A percentile compares a stretch with the other conserved stretches of the same genome.
Conservation (phyloP, 1,139 yeast genomes). For the Candida dubliniensis region DNA sequence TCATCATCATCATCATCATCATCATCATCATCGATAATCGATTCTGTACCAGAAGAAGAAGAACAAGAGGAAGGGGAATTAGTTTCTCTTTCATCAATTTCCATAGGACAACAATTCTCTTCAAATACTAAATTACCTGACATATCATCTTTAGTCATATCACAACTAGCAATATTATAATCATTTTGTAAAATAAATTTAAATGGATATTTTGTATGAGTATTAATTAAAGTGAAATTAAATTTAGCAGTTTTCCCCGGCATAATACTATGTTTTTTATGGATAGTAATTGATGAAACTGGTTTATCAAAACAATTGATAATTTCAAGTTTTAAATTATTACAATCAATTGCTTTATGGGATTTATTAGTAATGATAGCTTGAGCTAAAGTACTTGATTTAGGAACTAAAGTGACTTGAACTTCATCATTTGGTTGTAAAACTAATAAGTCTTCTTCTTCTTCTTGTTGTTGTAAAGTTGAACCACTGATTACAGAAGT, state of each 20-base stretch:
- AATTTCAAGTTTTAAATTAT: constrained; percentile 31
- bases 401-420: constrained; percentile 29
- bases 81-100: constrained; percentile 3
- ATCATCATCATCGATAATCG: constrained; percentile 9
- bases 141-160: constrained; percentile 28
- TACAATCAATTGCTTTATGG: constrained; percentile 27
- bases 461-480: neutral
- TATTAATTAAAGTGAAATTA: constrained; percentile 32
- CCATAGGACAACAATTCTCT: neutral
- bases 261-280: constrained; percentile 33
- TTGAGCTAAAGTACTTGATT: constrained; percentile 34
- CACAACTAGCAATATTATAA: constrained; percentile 22
- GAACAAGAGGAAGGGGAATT: neutral
- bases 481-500: neutral
- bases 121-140: constrained; percentile 20
- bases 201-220: constrained; percentile 40
- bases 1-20: constrained; percentile 3
- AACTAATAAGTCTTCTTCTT: neutral
- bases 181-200: constrained; percentile 27
- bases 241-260: constrained; percentile 35
- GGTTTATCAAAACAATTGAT: constrained; percentile 31
- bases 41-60: constrained; percentile 12
- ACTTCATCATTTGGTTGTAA: constrained; percentile 13
- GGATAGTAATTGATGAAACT: constrained; percentile 29
- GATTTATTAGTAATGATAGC: constrained; percentile 34